phyloP scores from a whole-genome alignment of 2,329 filamentous ascomycete genomes.

The Alternaria arborescens region DNA sequence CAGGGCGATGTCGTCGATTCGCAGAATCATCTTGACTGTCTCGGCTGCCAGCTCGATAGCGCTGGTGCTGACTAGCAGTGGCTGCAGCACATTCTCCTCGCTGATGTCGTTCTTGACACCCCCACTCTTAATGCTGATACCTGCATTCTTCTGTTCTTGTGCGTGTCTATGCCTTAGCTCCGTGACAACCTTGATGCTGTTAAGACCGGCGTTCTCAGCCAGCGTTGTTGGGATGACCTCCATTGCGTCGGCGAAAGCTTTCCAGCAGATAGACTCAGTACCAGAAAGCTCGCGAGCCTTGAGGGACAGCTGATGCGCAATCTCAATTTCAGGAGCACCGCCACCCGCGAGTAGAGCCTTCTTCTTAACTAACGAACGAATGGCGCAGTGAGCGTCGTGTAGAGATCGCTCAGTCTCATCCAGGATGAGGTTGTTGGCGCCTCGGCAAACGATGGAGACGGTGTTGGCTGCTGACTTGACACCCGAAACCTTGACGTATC shows the following conservation, averaged over 20 bases:
- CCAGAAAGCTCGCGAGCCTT: constrained; percentile 84
- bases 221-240: constrained; percentile 97
- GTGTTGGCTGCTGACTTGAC: constrained; percentile 86
- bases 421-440: constrained; percentile 91
- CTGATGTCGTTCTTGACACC: constrained; percentile 97
- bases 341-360: constrained; percentile 98
- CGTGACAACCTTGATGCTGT: constrained; percentile 98
- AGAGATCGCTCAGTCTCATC: constrained; percentile 97
- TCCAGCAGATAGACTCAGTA: constrained; percentile 98
- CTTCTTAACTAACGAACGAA: constrained; percentile 98
- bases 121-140: constrained; percentile 97
- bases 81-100: constrained; percentile 96
- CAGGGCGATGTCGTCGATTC: constrained; percentile 73
- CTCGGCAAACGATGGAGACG: constrained; percentile 91
- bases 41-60: constrained; percentile 96
- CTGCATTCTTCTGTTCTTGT: constrained; percentile 92
- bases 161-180: constrained; percentile 94
- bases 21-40: constrained; percentile 94
- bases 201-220: constrained; percentile 95
- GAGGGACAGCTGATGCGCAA: constrained; percentile 84
- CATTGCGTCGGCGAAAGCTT: constrained; percentile 96
- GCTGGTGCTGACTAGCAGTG: constrained; percentile 94
- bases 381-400: constrained; percentile 96
- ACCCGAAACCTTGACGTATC: constrained; percentile 94
- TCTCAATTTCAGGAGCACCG: constrained; percentile 95